Percentiles rank a stretch among this genome's conserved stretches.
phyloP scores from a whole-genome alignment of 176 grass and related monocot species.

The Calamus simplicifolius region DNA sequence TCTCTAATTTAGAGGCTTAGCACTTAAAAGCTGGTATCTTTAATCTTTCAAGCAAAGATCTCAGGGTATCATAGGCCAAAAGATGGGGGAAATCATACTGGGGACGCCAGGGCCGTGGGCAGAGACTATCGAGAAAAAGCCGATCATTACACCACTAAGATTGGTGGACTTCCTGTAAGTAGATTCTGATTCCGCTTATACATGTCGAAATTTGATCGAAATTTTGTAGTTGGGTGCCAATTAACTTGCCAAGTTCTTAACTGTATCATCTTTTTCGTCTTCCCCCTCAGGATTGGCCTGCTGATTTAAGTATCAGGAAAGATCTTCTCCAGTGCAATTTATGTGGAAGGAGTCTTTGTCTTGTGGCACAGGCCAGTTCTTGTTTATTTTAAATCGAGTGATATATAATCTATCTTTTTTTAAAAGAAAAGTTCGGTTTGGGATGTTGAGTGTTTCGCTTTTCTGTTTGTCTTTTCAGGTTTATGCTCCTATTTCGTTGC shows the following conservation, averaged over 20 bases:
- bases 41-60: not conserved
- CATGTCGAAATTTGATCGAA: not conserved
- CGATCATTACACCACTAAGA: conserved; percentile 94
- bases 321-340: conserved; percentile 44
- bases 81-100: conserved; percentile 50
- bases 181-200: not conserved
- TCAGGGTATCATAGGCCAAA: not conserved
- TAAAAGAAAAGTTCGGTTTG: too few species aligned
- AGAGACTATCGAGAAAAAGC: conserved; percentile 63
- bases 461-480: conserved; percentile 30
- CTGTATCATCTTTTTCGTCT: not conserved
- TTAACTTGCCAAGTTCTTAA: not conserved
- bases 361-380: conserved; percentile 72
- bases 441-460: not conserved
- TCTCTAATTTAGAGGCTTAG: not conserved
- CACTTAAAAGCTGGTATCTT: not conserved
- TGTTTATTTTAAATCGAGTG: not conserved
- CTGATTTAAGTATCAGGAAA: conserved; percentile 25
- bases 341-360: conserved; percentile 55
- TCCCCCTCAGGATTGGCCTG: conserved; percentile 59
- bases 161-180: conserved; percentile 67
- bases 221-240: not conserved
- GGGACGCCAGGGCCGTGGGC: conserved; percentile 83
- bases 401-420: too few species aligned
- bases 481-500: conserved; percentile 45